Conservation (phyloP, 2,329 filamentous ascomycete species). For the Penicillium sp. region DNA sequence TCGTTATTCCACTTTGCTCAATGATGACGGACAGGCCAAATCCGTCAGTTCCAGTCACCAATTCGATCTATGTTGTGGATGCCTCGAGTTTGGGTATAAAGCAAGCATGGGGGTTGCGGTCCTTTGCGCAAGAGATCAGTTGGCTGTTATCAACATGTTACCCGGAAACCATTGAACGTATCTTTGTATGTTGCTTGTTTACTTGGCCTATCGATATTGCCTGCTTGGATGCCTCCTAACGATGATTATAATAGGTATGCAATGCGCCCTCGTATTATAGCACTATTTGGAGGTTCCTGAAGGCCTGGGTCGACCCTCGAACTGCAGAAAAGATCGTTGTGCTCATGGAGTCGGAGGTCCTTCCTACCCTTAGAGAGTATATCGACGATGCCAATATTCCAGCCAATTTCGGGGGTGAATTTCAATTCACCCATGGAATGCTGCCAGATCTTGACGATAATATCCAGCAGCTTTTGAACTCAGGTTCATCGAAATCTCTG, state of each 20-base stretch:
- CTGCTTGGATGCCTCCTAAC: background rate
- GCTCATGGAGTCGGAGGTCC: conserved; percentile 13
- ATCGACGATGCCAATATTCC: conserved; percentile 23
- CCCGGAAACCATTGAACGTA: conserved; percentile 23
- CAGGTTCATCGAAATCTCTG: background rate
- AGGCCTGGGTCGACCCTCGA: conserved; percentile 22
- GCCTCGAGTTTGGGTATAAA: conserved; percentile 14
- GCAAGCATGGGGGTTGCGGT: conserved; percentile 21
- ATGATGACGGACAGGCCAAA: conserved; percentile 13
- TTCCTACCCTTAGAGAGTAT: conserved; percentile 8
- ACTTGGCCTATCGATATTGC: background rate
- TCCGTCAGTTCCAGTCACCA: conserved; percentile 6
- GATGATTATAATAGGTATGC: conserved; percentile 16
- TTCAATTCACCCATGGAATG: conserved; percentile 20
- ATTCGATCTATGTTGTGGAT: conserved; percentile 21
- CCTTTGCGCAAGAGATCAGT: conserved; percentile 21
- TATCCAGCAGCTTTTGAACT: conserved; percentile 8
- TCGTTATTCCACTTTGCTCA: conserved; percentile 24
- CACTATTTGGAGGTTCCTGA: conserved; percentile 22
- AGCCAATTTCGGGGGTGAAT: conserved; percentile 15
- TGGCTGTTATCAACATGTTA: conserved; percentile 26
- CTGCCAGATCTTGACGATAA: conserved; percentile 14
- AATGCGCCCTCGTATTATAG: conserved; percentile 24
- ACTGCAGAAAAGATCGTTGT: conserved; percentile 26
- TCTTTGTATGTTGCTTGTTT: conserved; percentile 11